Percentiles rank a stretch among this genome's conserved stretches.
phyloP scores from a whole-genome alignment of 805 yeast genomes.

The Teunomyces atbi region DNA sequence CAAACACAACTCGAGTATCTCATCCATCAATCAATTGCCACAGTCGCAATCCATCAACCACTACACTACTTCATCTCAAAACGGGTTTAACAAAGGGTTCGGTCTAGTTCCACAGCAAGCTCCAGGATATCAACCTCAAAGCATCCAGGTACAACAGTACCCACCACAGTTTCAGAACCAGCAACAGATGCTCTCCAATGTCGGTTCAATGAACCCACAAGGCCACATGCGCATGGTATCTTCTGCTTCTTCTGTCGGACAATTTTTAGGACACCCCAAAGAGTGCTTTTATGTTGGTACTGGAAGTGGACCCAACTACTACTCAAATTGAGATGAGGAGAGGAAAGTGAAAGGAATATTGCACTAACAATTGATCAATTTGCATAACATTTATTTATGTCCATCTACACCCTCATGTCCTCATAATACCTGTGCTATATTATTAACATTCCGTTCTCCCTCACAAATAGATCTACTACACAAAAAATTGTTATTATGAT shows the following conservation, averaged over 20 bases:
- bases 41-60: slow-evolving; percentile 6
- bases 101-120: slow-evolving; percentile 1
- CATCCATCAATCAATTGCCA: slow-evolving; percentile 7
- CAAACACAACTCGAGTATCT: slow-evolving; percentile 8
- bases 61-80: slow-evolving; percentile 5
- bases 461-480: neutral
- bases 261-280: neutral
- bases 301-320: neutral
- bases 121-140: neutral
- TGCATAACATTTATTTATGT: slow-evolving; percentile 2
- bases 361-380: slow-evolving; percentile 1
- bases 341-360: neutral
- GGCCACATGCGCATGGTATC: slow-evolving; percentile 5
- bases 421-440: slow-evolving; percentile 4
- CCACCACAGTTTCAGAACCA: neutral
- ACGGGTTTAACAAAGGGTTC: neutral
- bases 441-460: slow-evolving; percentile 2
- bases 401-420: neutral
- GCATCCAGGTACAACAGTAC: neutral
- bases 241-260: slow-evolving; percentile 4
- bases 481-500: neutral
- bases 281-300: neutral
- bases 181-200: neutral
- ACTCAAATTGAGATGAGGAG: neutral
- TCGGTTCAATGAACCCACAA: neutral